Evolutionary conservation across 371 early-diverging fungal genomes (phyloP), one percentile per base, ranked within the genome.

Genomic region (Lichtheimia ornata): DNA sequence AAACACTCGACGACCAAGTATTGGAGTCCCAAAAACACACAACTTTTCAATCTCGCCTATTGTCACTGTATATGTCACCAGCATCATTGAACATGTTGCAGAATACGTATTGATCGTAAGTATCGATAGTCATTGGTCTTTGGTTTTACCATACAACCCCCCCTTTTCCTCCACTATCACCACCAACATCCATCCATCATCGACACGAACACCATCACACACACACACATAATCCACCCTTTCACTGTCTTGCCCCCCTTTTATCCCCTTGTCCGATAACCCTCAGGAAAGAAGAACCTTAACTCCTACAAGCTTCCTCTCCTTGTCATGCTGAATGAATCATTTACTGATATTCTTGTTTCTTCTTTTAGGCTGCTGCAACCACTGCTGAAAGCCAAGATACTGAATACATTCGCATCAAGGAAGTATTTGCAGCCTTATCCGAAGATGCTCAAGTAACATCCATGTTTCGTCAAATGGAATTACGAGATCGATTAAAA

Each of bases 11-110:
- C 53, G 43, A 56, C 60, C 41, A 25, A 56, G 50, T 18, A 18
- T 43, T 20, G 44, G 24, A 27, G 40, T 59, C 20, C 5, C 35
- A 11, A 27, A 24, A 13, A 56, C n/a, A 24, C 35, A 35, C 35
- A 53, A 53, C 24, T 27, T 28, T 5, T 17, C 28, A 3, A 77
- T 85, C 44, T 79, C 84, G 20, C 83, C 87, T 9, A 68, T 84
- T 58, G 76, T 87, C 42, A 77, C 81, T 45, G 79, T 87, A 56
- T 87, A 84, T 66, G 64, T 85, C 22, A 82, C 87, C 2, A 75
- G 84, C 40, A 73, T 85, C 14, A 61, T 87, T 40, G 87, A 87
- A 53, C 84, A 85, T 61, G 70, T 87, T 35, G 87, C 85, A 27
- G 85, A 85, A 52, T 79, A 85, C 69, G 64, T 85, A 4, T 70